Evolutionary conservation across 352 stramenopile species (phyloP).

Genomic region (Phytopythium helicoides): DNA sequence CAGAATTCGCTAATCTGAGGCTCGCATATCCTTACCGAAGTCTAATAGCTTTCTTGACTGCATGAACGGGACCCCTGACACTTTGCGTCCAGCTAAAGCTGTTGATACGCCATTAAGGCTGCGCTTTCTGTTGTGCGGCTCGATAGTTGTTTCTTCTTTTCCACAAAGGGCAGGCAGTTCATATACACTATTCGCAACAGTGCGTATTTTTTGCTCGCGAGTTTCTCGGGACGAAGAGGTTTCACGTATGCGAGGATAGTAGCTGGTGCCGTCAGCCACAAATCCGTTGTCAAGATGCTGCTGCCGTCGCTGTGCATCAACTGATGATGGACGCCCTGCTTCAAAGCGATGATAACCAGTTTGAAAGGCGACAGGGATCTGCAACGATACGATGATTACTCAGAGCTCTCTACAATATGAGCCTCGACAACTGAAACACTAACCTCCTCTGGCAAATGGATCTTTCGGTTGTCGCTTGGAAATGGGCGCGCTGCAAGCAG

Average conservation of each 20-base stretch:
- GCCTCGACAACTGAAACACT: no score
- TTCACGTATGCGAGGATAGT: conserved; percentile 56
- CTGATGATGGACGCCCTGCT: conserved; percentile 27
- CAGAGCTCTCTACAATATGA: background rate
- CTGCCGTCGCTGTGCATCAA: conserved; percentile 21
- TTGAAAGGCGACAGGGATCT: conserved; percentile 31
- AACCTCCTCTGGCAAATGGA: conserved; percentile 31
- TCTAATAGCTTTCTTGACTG: conserved; percentile 10
- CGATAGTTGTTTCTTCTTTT: background rate
- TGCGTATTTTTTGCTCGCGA: conserved; percentile 28
- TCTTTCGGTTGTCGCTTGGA: conserved; percentile 26
- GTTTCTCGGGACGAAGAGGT: conserved; percentile 34
- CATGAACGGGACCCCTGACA: background rate
- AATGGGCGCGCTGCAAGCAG: background rate
- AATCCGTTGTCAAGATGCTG: conserved; percentile 28
- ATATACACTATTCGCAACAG: background rate
- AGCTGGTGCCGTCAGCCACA: conserved; percentile 32
- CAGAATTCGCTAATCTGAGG: no score
- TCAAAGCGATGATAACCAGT: conserved; percentile 23
- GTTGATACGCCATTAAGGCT: background rate
- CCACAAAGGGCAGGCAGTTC: background rate
- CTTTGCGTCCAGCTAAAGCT: background rate
- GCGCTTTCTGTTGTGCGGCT: background rate
- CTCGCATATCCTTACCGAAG: conserved; percentile 2
- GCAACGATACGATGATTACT: background rate